These are phyloP conservation scores for Cryomyces minteri DNA, from an alignment of 495 filamentous ascomycete species.

Conservation along the genomic window DNA sequence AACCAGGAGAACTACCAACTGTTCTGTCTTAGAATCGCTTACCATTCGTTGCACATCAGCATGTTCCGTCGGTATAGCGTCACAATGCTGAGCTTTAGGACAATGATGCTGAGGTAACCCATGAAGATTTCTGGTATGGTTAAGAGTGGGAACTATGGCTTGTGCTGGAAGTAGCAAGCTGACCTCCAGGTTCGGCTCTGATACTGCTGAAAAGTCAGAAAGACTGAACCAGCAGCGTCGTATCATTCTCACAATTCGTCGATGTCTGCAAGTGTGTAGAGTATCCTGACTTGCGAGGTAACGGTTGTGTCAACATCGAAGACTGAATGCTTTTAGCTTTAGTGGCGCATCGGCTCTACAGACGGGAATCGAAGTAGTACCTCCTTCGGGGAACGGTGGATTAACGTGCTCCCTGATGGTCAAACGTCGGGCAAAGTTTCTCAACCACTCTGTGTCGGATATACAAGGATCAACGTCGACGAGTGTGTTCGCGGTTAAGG, in stretches of 20 bases:
- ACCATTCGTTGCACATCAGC: conserved; percentile 41
- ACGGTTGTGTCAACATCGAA: conserved; percentile 33
- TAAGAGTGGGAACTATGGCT: not conserved
- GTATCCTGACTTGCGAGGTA: conserved; percentile 23
- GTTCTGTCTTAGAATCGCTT: conserved; percentile 1
- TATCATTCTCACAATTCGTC: conserved; percentile 30
- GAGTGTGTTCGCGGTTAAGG: conserved; percentile 26
- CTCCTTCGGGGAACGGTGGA: conserved; percentile 28
- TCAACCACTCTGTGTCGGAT: conserved; percentile 37
- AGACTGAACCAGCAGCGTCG: not conserved
- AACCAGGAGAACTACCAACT: too few species aligned
- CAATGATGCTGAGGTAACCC: conserved; percentile 38
- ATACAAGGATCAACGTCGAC: conserved; percentile 41
- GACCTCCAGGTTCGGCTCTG: conserved; percentile 21
- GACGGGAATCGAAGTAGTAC: conserved; percentile 7
- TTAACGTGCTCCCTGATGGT: conserved; percentile 34
- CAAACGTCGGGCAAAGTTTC: conserved; percentile 27
- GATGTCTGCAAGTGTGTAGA: conserved; percentile 40
- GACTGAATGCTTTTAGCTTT: conserved; percentile 9
- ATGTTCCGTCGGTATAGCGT: conserved; percentile 25
- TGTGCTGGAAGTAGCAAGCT: not conserved
- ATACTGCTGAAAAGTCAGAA: conserved; percentile 8
- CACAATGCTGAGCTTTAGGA: conserved; percentile 33
- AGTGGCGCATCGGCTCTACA: too few species aligned
- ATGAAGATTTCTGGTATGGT: conserved; percentile 23